A percentile compares a stretch with the other conserved stretches of the same genome.
These are phyloP conservation scores for Evernia prunastri DNA, from an alignment of 495 filamentous ascomycete species.

Conservation along the genomic window DNA sequence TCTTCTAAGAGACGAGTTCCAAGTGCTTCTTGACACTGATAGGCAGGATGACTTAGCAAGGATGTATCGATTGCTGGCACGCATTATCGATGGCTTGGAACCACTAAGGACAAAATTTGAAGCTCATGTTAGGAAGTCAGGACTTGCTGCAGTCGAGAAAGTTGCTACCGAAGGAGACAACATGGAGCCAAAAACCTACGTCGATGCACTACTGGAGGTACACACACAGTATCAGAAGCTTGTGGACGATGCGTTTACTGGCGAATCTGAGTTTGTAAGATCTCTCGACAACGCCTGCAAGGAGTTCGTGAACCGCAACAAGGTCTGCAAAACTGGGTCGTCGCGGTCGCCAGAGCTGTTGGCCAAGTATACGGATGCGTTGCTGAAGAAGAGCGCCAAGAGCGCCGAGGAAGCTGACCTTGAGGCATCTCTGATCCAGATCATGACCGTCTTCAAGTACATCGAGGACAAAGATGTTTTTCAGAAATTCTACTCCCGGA, in stretches of 20 bases:
- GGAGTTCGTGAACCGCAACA: slow-evolving; percentile 96
- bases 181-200: slow-evolving; percentile 92
- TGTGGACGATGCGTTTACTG: slow-evolving; percentile 86
- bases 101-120: slow-evolving; percentile 86
- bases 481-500: slow-evolving; percentile 98
- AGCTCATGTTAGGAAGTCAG: slow-evolving; percentile 83
- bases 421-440: slow-evolving; percentile 82
- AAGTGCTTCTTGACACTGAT: slow-evolving; percentile 89
- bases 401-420: slow-evolving; percentile 88
- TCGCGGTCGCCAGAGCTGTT: slow-evolving; percentile 90
- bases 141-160: slow-evolving; percentile 82
- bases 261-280: slow-evolving; percentile 93
- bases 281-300: slow-evolving; percentile 95
- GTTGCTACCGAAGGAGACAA: slow-evolving; percentile 82
- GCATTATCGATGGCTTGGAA: slow-evolving; percentile 88
- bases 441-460: slow-evolving; percentile 99
- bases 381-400: slow-evolving; percentile 88
- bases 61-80: slow-evolving; percentile 89
- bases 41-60: slow-evolving; percentile 89
- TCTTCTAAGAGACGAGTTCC: slow-evolving; percentile 90
- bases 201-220: slow-evolving; percentile 88
- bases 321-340: slow-evolving; percentile 84
- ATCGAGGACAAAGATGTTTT: slow-evolving; percentile 99
- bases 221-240: slow-evolving; percentile 88
- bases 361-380: slow-evolving; percentile 90